A percentile compares a stretch with the other conserved stretches of the same genome.
phyloP scores from a whole-genome alignment of 179 eudicot genomes.

The Spinacia oleracea region DNA sequence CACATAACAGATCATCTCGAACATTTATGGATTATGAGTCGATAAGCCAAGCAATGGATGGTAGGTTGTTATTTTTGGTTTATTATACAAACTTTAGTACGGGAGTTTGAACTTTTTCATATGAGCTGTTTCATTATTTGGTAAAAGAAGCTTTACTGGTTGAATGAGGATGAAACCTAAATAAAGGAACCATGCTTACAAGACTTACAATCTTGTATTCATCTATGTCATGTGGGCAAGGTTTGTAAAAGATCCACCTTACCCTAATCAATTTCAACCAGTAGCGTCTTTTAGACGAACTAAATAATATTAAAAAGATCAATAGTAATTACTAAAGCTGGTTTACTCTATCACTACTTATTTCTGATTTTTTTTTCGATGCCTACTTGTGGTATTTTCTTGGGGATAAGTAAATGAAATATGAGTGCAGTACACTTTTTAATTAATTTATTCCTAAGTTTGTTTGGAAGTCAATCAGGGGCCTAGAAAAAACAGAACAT shows the following conservation, averaged over 20 bases:
- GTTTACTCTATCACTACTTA: neutral
- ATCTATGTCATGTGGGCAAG: neutral
- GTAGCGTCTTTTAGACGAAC: neutral
- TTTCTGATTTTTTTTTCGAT: neutral
- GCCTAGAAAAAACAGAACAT: neutral
- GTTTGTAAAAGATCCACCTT: neutral
- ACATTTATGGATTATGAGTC: conserved; percentile 95
- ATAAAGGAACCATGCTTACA: neutral
- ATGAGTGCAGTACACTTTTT: no score
- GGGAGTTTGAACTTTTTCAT: neutral
- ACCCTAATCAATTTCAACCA: no score
- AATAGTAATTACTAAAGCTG: no score
- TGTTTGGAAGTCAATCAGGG: neutral
- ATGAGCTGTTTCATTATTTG: neutral
- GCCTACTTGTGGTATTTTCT: neutral
- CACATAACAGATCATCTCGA: conserved; percentile 70
- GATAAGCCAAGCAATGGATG: conserved; percentile 83
- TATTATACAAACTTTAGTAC: neutral
- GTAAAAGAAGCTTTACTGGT: neutral
- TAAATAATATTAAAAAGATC: no score
- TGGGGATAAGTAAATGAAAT: neutral
- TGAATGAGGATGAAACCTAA: neutral
- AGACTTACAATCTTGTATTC: neutral
- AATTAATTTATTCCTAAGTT: neutral
- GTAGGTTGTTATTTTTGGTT: conserved; percentile 35